These are phyloP conservation scores for Puccinia polysora DNA, from an alignment of 1,284 basidiomycete genomes.

Conservation along the genomic window DNA sequence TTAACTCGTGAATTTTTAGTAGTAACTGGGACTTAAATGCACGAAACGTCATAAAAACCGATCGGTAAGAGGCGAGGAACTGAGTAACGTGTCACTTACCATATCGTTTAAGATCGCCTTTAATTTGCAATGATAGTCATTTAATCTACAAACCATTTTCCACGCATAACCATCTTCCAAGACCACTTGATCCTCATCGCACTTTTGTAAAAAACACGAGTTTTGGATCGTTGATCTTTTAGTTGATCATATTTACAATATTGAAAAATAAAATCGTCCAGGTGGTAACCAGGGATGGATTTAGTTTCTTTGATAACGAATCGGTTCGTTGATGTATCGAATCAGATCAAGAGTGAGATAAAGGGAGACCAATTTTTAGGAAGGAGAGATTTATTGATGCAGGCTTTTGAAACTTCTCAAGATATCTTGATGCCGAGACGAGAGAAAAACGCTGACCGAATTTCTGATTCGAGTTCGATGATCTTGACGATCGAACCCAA, in stretches of 20 bases:
- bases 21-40: constrained; percentile 1
- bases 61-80: neutral
- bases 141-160: constrained; percentile 26
- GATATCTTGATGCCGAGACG: neutral
- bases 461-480: constrained; percentile 25
- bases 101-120: neutral
- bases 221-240: constrained; percentile 23
- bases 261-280: no score
- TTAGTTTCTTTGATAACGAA: neutral
- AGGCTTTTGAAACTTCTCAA: neutral
- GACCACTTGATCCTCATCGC: constrained; percentile 3
- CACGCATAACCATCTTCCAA: constrained; percentile 31
- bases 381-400: neutral
- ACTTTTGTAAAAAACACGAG: constrained; percentile 13
- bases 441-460: neutral
- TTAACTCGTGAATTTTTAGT: neutral
- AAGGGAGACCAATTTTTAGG: no score
- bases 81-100: neutral
- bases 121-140: neutral
- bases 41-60: neutral
- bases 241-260: neutral
- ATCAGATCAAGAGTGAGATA: neutral
- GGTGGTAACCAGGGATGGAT: no score
- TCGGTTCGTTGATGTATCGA: neutral
- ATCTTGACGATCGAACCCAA: constrained; percentile 15